phyloP scores from a whole-genome alignment of 257 asterid genomes.

The Solanum chmielewskii region DNA sequence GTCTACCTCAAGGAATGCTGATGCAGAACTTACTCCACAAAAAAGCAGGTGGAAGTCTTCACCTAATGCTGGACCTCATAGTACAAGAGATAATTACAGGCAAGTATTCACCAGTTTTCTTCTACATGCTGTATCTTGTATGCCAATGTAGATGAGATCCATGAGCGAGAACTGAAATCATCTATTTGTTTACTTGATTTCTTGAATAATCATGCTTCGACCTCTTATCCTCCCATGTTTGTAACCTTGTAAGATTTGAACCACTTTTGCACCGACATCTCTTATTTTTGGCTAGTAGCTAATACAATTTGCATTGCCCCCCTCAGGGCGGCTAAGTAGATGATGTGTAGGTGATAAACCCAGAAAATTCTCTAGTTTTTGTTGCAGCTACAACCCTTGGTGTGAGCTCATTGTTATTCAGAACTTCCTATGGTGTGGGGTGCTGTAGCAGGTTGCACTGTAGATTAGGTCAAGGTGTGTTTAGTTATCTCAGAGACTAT shows the following conservation, averaged over 20 bases:
- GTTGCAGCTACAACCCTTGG: not conserved
- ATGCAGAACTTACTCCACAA: conserved; percentile 38
- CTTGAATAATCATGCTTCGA: not conserved
- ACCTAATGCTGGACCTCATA: conserved; percentile 61
- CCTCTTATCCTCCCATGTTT: not conserved
- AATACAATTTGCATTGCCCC: not conserved
- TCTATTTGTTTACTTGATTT: not conserved
- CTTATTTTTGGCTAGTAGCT: not conserved
- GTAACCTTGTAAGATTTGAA: not conserved
- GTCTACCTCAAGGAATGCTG: conserved; percentile 58
- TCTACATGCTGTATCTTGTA: not conserved
- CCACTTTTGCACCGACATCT: not conserved
- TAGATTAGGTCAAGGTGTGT: not conserved
- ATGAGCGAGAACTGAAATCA: not conserved
- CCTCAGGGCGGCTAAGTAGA: not conserved
- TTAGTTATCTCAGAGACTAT: not conserved
- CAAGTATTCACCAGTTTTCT: conserved; percentile 1
- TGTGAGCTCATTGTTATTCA: not conserved
- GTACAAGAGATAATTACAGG: conserved; percentile 70
- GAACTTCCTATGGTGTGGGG: not conserved
- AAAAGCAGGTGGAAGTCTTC: conserved; percentile 64
- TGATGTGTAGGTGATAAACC: not conserved
- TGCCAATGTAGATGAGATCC: not conserved
- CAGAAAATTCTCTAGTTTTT: not conserved
- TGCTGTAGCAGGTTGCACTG: not conserved